Evolutionary conservation across 1,284 basidiomycete species (phyloP).

Genomic region (Ceratobasidium theobromae): DNA sequence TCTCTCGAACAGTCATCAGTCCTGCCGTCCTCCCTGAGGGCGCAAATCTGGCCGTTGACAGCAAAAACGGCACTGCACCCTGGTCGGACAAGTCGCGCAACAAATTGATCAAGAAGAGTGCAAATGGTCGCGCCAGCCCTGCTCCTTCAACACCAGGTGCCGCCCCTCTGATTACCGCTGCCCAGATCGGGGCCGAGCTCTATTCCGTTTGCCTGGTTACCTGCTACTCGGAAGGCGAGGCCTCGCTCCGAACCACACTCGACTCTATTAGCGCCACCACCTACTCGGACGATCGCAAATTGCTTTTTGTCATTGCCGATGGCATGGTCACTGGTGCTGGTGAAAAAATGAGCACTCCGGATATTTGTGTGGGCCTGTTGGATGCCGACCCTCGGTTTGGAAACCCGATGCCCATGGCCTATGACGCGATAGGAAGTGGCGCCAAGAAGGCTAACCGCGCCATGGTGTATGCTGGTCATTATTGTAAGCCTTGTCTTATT

Average conservation of each 20-base stretch:
- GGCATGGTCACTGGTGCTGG: conserved; percentile 99
- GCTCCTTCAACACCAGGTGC: conserved; percentile 28
- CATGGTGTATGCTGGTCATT: conserved; percentile 99
- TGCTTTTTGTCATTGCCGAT: conserved; percentile 94
- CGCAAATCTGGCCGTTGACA: conserved; percentile 87
- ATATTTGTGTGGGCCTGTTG: conserved; percentile 90
- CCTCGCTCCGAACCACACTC: conserved; percentile 86
- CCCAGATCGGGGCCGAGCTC: conserved; percentile 89
- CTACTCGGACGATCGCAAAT: conserved; percentile 89
- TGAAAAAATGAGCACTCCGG: conserved; percentile 92
- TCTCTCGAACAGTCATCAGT: conserved; percentile 77
- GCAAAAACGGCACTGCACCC: conserved; percentile 86
- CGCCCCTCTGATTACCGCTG: conserved; percentile 67
- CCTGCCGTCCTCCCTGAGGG: conserved; percentile 96
- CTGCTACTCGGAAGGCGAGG: conserved; percentile 96
- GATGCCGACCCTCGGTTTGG: conserved; percentile 96
- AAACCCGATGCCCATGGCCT: conserved; percentile 95
- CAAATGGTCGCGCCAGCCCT: conserved; percentile 1
- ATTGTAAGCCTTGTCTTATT: conserved; percentile 65
- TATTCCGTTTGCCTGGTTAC: conserved; percentile 96
- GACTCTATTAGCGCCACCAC: conserved; percentile 89
- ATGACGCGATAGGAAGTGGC: conserved; percentile 87
- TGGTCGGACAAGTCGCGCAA: conserved; percentile 70
- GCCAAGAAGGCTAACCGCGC: conserved; percentile 90
- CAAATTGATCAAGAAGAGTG: conserved; percentile 37